Base-by-base conservation (phyloP, 345 rosid species). In the Dipteronia sinensis region DNA sequence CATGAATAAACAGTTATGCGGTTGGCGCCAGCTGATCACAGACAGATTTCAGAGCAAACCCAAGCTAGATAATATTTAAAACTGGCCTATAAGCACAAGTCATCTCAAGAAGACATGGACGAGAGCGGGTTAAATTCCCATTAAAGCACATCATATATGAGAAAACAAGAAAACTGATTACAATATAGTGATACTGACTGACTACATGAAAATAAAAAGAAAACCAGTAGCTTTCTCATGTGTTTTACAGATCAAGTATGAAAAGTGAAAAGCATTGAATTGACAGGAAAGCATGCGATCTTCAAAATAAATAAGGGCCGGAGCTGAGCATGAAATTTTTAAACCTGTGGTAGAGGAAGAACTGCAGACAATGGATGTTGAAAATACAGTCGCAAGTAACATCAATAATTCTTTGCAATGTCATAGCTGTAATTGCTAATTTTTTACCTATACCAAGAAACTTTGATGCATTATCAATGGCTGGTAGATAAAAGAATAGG, bases 301-400 rank as follows among this genome's bases (percentile, higher is more conserved):
- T 69, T 69, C 55, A 46, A 74, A 74, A 15, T 17, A 38, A 69
- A 62, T 56, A 22, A 0, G 7, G 59, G 64, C 13, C 63, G n/a
- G 47, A 65, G 44, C 10, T 58, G 61, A 67, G 22, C 10, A 38
- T 6, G 53, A 58, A 69, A 51, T 8, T 1, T 66, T 76, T 65
- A 59, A 76, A 95, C 99, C 97, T 95, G 99, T 73, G 98, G 99
- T 69, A 95, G 83, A 31, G 99, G 99, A 69, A 95, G 79, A 74
- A 93, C 87, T 4, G 99, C 88, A 73, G 96, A 76, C 93, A 88
- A 81, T 93, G 98, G 71, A 94, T 46, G 72, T 92, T 80, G 90
- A 27, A 95, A 95, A 82, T 91, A 88, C 71, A 86, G 82, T 55
- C 66, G 86, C 86, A 94, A 76, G 87, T 95, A 58, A 15, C 84